Base-by-base conservation (phyloP, 768 basidiomycete genomes). In the Leccinellum rugosiceps region DNA sequence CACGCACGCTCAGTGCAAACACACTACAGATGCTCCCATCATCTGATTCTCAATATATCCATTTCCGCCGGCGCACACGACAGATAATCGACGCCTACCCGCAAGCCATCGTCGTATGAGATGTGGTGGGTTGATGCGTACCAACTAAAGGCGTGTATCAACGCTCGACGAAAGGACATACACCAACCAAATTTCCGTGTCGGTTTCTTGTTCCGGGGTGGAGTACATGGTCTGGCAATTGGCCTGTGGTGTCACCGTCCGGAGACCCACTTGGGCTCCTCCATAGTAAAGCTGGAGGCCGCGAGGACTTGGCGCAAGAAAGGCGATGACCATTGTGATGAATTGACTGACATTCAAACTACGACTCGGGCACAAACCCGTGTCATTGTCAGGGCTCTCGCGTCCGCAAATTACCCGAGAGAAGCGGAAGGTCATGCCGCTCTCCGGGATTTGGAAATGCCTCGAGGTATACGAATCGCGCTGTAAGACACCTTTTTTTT, bases 1-100 rank as follows among this genome's bases (percentile, higher is more conserved):
- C 63, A 62, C 51, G 54, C 59, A 35, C 43, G 28, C 58, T 31
- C 30, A 6, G 21, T 17, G 50, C 58, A 47, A 53, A 23, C 31
- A 13, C n/a, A 19, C 1, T 11, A 52, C 44, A 14, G 50, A 52
- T 48, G 35, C 6, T 10, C 55, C 38, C 26, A 55, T 56, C 57
- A 32, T 4, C 15, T 38, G 38, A 57, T 61, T 54, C 57, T 32
- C 49, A 52, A 46, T 19, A 45, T 55, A 26, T 25, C 41, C 62
- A 53, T 64, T 25, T 41, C 65, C 57, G 55, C 44, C 15, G 11
- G 14, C 23, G 43, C 15, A 38, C 51, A 53, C 45, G 32, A 49
- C 47, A 31, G 44, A 23, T 41, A 45, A 64, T 58, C 53, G 23
- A 44, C 31, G 50, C 38, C 45, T 32, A 38, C 28, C 19, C 50